Base-by-base conservation (phyloP, 2,329 filamentous ascomycete species). In the Verticillium tricorpus region DNA sequence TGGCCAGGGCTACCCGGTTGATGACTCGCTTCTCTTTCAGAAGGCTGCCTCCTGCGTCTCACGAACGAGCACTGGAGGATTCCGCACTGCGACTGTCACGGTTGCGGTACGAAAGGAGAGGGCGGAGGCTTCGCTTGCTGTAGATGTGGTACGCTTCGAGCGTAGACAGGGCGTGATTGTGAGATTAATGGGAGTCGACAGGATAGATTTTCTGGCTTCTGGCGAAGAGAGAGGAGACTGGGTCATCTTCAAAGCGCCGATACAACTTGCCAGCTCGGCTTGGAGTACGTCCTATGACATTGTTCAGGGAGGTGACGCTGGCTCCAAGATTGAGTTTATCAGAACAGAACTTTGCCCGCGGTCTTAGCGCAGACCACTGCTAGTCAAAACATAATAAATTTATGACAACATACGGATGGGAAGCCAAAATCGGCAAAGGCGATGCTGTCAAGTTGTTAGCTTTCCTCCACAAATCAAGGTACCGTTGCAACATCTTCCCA, bases 21-120 rank as follows among this genome's bases (percentile, higher is more conserved):
- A 69, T 7, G 69, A 74, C 34, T 65, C 64, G 0, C 55, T 74
- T 7, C 50, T 73, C 1, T 74, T 68, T 54, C 68, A 73, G 34
- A 50, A 62, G 9, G n/a, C 62, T 0, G 62, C 65, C 57, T 74
- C 71, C 1, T 74, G 72, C 62, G 56, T 69, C 31, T 65, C 61
- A 39, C 58, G 61, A 8, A 60, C 61, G 56, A 57, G 63, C 34
- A 60, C 59, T 25, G 58, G 58, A 28, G 61, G 61, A 25, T 56
- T 63, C 55, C 57, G 63, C 22, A 45, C 63, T 4, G 63, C 63
- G 45, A 60, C 55, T 9, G 57, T 65, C 19, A 62, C 63, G 17
- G 63, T 58, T 5, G 63, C 62, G n/a, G 63, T 65, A 56, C 60
- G 60, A 15, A 58, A 59, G 50, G 62, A 60, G 11, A 58, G 58